Percentiles rank a stretch among this genome's conserved stretches.
Conservation (phyloP, 176 grass and related monocot species). For the Pontederia paniculata region DNA sequence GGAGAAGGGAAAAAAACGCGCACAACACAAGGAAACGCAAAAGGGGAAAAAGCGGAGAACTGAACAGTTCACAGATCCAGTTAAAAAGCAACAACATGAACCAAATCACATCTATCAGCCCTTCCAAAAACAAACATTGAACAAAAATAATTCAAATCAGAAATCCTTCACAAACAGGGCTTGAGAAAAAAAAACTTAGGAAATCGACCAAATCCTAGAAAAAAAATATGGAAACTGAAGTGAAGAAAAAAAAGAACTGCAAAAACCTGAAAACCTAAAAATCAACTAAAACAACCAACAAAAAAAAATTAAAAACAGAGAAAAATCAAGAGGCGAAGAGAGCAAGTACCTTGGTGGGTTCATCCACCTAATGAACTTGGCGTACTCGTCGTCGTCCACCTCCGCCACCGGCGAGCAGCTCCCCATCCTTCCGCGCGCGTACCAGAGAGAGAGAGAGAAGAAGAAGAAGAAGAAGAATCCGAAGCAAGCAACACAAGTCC, state of each 20-base stretch:
- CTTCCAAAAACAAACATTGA: neutral
- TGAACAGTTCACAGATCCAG: neutral
- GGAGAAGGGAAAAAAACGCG: neutral
- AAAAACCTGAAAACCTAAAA: no score
- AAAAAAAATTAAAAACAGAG: neutral
- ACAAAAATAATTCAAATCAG: neutral
- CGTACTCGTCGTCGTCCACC: neutral
- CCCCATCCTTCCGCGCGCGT: no score
- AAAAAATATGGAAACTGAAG: no score
- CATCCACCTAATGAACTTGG: slow-evolving; percentile 5
- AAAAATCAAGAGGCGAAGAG: neutral
- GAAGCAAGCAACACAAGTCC: no score
- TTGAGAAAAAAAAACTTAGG: no score
- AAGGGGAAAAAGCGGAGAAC: no score
- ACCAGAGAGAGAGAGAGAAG: no score
- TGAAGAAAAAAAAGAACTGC: no score
- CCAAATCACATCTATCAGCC: neutral
- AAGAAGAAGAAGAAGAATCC: no score
- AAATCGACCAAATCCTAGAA: no score
- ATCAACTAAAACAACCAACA: neutral
- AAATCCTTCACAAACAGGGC: neutral
- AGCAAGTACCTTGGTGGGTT: neutral
- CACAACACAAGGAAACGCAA: neutral
- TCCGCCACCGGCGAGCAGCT: no score
- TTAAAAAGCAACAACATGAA: neutral